Percentiles rank a stretch among this genome's conserved stretches.
These are phyloP conservation scores for Pythium aristosporum DNA, from an alignment of 352 stramenopile genomes.

Conservation along the genomic window DNA sequence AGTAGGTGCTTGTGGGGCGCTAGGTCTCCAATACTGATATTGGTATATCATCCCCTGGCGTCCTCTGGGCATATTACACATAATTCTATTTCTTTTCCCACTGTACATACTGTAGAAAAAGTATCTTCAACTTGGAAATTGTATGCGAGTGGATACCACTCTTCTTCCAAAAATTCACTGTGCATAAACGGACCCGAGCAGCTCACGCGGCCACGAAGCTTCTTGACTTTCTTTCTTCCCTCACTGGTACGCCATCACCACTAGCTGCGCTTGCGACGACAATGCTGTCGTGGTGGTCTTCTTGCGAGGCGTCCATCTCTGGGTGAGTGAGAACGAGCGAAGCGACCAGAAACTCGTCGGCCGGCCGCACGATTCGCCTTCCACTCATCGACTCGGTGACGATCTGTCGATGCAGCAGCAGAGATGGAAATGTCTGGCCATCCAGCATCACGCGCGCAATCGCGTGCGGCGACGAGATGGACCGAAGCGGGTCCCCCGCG, in stretches of 20 bases:
- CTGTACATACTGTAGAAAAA: too few relatives aligned
- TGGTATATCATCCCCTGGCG: too few relatives aligned
- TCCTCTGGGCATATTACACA: too few relatives aligned
- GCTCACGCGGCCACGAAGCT: background rate
- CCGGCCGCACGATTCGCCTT: background rate
- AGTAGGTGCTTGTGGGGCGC: too few relatives aligned
- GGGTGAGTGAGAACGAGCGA: background rate
- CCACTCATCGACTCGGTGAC: background rate
- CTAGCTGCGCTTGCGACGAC: background rate
- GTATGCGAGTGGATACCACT: too few relatives aligned
- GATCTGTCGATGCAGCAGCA: background rate
- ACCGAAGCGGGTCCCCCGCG: background rate
- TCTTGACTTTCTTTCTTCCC: background rate
- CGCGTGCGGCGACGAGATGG: background rate
- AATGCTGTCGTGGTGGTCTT: background rate
- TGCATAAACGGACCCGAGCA: too few relatives aligned
- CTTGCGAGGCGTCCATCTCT: background rate
- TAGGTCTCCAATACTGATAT: too few relatives aligned
- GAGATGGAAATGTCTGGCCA: background rate
- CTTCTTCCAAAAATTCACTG: too few relatives aligned
- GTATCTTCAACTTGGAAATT: too few relatives aligned
- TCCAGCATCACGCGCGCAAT: conserved; percentile 3
- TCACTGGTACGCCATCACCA: background rate
- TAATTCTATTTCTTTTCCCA: too few relatives aligned
- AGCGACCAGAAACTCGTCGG: conserved; percentile 1